Conservation (phyloP, 1,284 basidiomycete genomes). For the Erythrobasidium hasegawianum region DNA sequence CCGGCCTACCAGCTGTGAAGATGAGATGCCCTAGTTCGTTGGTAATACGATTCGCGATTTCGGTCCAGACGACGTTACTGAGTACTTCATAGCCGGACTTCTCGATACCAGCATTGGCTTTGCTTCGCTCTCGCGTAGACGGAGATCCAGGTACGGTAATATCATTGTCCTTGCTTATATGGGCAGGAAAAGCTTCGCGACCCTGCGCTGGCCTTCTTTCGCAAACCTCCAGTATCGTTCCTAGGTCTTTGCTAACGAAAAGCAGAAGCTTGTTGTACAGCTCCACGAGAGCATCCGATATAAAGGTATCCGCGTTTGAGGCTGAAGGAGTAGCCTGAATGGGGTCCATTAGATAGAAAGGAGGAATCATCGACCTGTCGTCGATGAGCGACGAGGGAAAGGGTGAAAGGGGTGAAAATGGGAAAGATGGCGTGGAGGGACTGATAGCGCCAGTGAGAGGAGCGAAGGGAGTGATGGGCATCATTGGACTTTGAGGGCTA, state of each 20-base stretch:
- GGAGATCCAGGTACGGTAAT: conserved; percentile 5
- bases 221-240: conserved; percentile 67
- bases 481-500: conserved; percentile 65
- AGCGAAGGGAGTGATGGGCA: conserved; percentile 66
- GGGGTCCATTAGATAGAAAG: conserved; percentile 37
- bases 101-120: background rate
- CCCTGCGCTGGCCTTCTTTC: conserved; percentile 53
- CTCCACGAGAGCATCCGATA: conserved; percentile 59
- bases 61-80: conserved; percentile 81
- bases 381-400: background rate
- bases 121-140: conserved; percentile 8
- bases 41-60: conserved; percentile 71
- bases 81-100: conserved; percentile 65
- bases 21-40: conserved; percentile 74
- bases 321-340: conserved; percentile 27
- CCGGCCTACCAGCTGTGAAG: conserved; percentile 84
- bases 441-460: background rate
- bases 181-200: conserved; percentile 1
- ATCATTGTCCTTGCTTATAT: background rate
- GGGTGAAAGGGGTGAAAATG: background rate
- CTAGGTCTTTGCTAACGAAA: conserved; percentile 68
- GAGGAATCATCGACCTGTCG: conserved; percentile 20
- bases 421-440: background rate
- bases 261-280: conserved; percentile 77
- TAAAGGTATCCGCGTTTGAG: conserved; percentile 49